phyloP scores from a whole-genome alignment of 192 early-diverging fungal species.

The Lobosporangium transversale region DNA sequence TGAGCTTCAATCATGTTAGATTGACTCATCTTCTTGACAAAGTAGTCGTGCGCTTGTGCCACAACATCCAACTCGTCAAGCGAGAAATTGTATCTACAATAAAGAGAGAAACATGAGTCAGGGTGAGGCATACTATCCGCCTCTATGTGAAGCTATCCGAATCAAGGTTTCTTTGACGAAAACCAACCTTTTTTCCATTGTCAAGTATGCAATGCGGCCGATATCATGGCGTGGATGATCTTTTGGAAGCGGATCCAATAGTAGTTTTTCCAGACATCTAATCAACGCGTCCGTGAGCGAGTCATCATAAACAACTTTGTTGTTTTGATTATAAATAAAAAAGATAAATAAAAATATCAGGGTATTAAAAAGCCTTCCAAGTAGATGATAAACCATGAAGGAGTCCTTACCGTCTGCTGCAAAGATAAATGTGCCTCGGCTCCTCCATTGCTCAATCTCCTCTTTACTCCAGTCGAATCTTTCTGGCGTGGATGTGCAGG shows the following conservation, averaged over 20 bases:
- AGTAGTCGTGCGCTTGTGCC: constrained; percentile 43
- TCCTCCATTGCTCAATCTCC: constrained; percentile 24
- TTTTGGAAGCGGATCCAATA: constrained; percentile 19
- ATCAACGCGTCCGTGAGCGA: constrained; percentile 37
- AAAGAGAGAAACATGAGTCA: neutral
- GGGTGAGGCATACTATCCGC: too few relatives aligned
- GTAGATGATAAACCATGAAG: neutral
- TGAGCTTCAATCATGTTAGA: constrained; percentile 14
- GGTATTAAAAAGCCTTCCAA: neutral
- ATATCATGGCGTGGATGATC: constrained; percentile 15
- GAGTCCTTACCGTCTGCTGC: constrained; percentile 45
- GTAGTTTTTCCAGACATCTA: constrained; percentile 21
- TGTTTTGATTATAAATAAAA: neutral
- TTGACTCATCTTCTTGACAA: constrained; percentile 14
- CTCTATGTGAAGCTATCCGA: too few relatives aligned
- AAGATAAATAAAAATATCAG: neutral
- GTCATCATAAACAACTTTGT: constrained; percentile 42
- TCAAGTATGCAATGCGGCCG: constrained; percentile 34
- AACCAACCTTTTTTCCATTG: constrained; percentile 43
- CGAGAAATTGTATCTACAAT: constrained; percentile 37
- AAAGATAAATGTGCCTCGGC: constrained; percentile 32
- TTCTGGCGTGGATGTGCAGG: neutral
- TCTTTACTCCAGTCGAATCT: constrained; percentile 12
- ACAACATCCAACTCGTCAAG: constrained; percentile 35
- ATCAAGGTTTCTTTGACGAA: too few relatives aligned